Conservation (phyloP, 2,329 filamentous ascomycete genomes). For the Phialophora macrospora region DNA sequence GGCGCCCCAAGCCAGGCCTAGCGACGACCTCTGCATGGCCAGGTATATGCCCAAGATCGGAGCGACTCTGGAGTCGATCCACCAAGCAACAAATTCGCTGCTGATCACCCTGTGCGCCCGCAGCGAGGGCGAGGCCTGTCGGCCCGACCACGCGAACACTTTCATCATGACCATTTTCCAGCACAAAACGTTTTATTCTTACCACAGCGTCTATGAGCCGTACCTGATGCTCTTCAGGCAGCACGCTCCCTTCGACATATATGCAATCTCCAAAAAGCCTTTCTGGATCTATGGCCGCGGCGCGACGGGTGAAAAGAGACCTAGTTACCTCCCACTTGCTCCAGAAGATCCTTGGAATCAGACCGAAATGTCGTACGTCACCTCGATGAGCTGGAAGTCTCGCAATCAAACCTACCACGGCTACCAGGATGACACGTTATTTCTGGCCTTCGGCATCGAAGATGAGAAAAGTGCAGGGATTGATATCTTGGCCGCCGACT, state of each 20-base stretch:
- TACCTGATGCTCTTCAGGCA: constrained; percentile 36
- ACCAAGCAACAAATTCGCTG: constrained; percentile 66
- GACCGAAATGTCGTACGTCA: constrained; percentile 64
- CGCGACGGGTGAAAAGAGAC: constrained; percentile 15
- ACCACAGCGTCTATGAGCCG: constrained; percentile 46
- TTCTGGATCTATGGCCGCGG: constrained; percentile 62
- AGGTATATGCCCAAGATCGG: constrained; percentile 52
- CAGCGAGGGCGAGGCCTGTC: constrained; percentile 55
- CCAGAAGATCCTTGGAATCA: constrained; percentile 39
- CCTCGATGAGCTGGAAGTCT: constrained; percentile 61
- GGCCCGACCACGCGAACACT: constrained; percentile 54
- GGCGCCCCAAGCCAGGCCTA: constrained; percentile 44
- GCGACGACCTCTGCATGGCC: constrained; percentile 55
- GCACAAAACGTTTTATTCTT: constrained; percentile 57
- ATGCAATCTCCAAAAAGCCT: constrained; percentile 45
- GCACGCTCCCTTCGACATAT: constrained; percentile 31
- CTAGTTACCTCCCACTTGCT: no score
- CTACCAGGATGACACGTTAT: constrained; percentile 60
- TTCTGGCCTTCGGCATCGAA: constrained; percentile 63
- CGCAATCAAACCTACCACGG: constrained; percentile 59
- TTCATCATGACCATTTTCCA: constrained; percentile 63
- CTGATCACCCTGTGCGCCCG: constrained; percentile 60
- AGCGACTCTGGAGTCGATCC: constrained; percentile 54
- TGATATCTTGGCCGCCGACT: constrained; percentile 57
- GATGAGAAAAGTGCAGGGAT: constrained; percentile 57